Evolutionary conservation across 345 rosid genomes (phyloP), one percentile per base, ranked within the genome.

Genomic region (Litchi chinensis): DNA sequence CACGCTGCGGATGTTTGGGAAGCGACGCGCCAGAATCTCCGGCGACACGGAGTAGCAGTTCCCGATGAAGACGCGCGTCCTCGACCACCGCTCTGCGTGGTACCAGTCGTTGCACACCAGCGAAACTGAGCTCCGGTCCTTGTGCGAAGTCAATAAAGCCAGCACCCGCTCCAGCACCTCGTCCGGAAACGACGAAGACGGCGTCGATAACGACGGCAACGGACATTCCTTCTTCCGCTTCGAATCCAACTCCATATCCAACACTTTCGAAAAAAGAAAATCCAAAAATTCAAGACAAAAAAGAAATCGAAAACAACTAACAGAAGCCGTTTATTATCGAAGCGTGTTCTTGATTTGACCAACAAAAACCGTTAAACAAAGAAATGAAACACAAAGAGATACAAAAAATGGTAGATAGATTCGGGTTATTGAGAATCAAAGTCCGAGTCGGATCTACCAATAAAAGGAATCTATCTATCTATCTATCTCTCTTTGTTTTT

Each of bases 21-120:
- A 92, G 71, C 95, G 82, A 21, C 87, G 86, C 6, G 81, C 86
- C 6, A 90, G 84, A 41, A 87, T 89, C 72, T 85, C 88, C 32
- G 95, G 92, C 4, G 92, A 82, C 26, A 92, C 93, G 1, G 95
- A 87, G 82, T 92, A 92, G 65, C 95, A 92, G 89, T 92, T 92
- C 0, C 93, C 93, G 68, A 92, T 90, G 77, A 90, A 90, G 24
- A 92, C 89, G 71, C 77, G 86, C 16, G 87, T 74, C 66, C 95
- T 76, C 6, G 92, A 87, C 93, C 91, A 89, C 43, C 90, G 76
- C 73, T 91, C 95, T 5, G 92, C 89, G 86, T 80, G 16, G 83
- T 87, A 91, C 95, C 95, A 91, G 56, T 85, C 85, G 70, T 83
- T 90, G 82, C 92, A 88, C 18, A 91, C 95, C 18, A 88, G 71